These are phyloP conservation scores for Diplotaxis tenuifolia DNA, from an alignment of 345 rosid genomes.

Conservation along the genomic window DNA sequence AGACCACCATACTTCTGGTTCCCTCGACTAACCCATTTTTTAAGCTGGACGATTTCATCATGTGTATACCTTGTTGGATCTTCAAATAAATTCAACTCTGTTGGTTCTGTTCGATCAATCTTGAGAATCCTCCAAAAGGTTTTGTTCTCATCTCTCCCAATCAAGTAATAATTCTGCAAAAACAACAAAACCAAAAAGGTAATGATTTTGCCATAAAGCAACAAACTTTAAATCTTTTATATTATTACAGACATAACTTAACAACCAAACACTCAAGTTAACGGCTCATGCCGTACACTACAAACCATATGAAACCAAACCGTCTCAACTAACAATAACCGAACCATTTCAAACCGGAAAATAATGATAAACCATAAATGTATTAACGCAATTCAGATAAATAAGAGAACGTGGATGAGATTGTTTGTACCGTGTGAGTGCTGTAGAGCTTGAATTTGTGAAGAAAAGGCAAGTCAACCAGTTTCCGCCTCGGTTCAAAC, in stretches of 20 bases:
- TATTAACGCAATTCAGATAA: neutral
- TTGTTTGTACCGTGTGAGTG: constrained; percentile 60
- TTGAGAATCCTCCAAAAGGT: constrained; percentile 63
- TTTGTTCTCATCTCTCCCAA: constrained; percentile 71
- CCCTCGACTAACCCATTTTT: constrained; percentile 56
- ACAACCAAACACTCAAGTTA: constrained; percentile 17
- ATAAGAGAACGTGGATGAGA: neutral
- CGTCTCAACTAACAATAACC: neutral
- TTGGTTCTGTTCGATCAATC: constrained; percentile 63
- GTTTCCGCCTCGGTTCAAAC: constrained; percentile 32
- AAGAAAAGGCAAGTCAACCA: constrained; percentile 44
- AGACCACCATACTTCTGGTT: constrained; percentile 66
- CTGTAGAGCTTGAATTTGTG: constrained; percentile 79
- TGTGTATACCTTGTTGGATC: constrained; percentile 63
- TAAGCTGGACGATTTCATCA: constrained; percentile 52
- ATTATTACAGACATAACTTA: neutral
- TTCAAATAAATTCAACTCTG: constrained; percentile 57
- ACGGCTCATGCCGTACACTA: constrained; percentile 23
- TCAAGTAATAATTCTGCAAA: constrained; percentile 72
- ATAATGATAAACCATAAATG: neutral
- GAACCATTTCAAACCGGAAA: neutral
- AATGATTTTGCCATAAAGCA: neutral
- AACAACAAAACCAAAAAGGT: neutral
- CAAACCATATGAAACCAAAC: neutral
- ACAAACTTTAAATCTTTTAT: neutral